These are phyloP conservation scores for Micromonas commoda DNA, from an alignment of 139 green algal genomes.

Conservation along the genomic window DNA sequence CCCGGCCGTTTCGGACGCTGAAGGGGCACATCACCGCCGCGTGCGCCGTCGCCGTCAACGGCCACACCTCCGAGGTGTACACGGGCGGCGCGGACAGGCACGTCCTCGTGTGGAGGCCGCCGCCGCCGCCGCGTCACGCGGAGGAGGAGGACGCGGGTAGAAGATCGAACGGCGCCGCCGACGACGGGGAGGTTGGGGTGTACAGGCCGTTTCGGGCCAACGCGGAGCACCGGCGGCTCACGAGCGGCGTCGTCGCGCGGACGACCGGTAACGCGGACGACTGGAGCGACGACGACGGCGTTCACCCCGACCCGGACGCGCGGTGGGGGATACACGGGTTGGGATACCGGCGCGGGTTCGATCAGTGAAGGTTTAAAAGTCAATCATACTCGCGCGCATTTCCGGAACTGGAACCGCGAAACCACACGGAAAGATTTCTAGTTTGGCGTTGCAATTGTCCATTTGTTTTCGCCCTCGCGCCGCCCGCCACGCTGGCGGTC, in stretches of 20 bases:
- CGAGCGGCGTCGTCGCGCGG: too few species aligned
- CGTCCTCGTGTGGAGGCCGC: constrained; percentile 53
- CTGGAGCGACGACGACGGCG: constrained; percentile 12
- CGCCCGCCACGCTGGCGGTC: too few species aligned
- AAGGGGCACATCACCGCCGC: not conserved
- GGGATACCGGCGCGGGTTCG: not conserved
- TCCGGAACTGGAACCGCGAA: too few species aligned
- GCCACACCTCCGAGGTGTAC: constrained; percentile 55
- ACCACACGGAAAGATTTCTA: too few species aligned
- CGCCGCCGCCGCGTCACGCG: constrained; percentile 6
- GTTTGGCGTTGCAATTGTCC: too few species aligned
- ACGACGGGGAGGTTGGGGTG: not conserved
- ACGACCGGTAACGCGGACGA: constrained; percentile 4
- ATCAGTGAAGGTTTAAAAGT: too few species aligned
- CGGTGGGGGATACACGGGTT: not conserved
- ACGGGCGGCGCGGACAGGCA: constrained; percentile 53
- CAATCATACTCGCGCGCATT: too few species aligned
- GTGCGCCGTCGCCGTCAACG: not conserved
- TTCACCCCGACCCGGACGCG: not conserved
- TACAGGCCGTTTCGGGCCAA: not conserved
- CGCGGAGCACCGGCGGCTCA: not conserved
- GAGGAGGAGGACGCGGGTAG: too few species aligned
- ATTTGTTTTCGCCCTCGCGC: too few species aligned
- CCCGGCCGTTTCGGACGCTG: not conserved
- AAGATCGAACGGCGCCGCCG: too few species aligned